Evolutionary conservation across 202 grass and related monocot species (phyloP).

Genomic region (Dendrocalamus latiflorus): DNA sequence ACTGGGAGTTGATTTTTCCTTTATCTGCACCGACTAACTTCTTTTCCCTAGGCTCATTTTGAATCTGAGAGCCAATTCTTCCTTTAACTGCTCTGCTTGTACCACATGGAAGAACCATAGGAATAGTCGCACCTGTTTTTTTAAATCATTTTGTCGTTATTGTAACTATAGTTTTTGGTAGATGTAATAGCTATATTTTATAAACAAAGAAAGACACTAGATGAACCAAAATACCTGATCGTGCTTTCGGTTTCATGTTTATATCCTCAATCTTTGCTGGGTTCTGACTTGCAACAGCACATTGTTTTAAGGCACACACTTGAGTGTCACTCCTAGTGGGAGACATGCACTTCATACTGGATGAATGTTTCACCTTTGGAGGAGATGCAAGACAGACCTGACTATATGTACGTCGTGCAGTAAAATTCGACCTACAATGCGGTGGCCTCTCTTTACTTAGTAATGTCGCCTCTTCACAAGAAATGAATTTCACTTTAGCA

Average conservation of each 20-base stretch:
- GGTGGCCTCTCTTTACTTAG: neutral
- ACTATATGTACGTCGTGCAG: neutral
- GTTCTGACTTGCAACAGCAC: slow-evolving; percentile 6
- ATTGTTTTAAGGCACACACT: neutral
- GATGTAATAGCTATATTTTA: neutral
- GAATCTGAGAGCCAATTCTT: neutral
- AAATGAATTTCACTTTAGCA: slow-evolving; percentile 46
- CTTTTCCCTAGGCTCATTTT: slow-evolving; percentile 1
- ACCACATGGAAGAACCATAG: neutral
- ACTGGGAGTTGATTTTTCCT: neutral
- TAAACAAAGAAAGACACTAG: slow-evolving; percentile 8
- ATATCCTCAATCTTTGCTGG: neutral
- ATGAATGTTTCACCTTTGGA: slow-evolving; percentile 2
- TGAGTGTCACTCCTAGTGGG: neutral
- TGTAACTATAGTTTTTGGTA: neutral
- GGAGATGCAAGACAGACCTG: neutral
- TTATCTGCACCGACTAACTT: neutral
- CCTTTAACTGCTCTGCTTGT: neutral
- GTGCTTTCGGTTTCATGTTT: neutral
- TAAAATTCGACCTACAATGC: too few species aligned
- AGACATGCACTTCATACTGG: neutral
- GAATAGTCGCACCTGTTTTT: neutral
- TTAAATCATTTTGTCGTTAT: neutral
- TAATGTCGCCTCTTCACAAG: slow-evolving; percentile 35
- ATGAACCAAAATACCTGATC: slow-evolving; percentile 13